A percentile compares a stretch with the other conserved stretches of the same genome.
Conservation (phyloP, 495 filamentous ascomycete genomes). For the Penicillium pulvis region DNA sequence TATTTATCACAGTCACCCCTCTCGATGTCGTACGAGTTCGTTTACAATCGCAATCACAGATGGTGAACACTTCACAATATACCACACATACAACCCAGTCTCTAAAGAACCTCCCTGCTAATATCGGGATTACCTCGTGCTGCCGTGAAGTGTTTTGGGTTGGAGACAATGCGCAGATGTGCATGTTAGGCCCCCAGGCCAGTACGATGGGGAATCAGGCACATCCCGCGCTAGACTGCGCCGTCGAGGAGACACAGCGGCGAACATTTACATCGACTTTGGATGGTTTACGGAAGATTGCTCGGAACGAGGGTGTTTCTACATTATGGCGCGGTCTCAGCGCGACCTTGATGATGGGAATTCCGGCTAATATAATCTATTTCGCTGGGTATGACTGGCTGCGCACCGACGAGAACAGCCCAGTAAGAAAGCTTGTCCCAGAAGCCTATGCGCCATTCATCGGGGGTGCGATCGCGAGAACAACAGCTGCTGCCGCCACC, state of each 20-base stretch:
- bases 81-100: conserved; percentile 53
- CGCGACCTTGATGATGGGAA: conserved; percentile 89
- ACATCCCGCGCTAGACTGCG: conserved; percentile 64
- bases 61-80: conserved; percentile 38
- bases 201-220: conserved; percentile 34
- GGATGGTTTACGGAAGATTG: conserved; percentile 92
- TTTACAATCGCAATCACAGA: conserved; percentile 77
- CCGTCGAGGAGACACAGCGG: conserved; percentile 81
- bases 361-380: conserved; percentile 97
- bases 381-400: conserved; percentile 98
- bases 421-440: conserved; percentile 59
- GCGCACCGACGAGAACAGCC: conserved; percentile 67
- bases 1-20: conserved; percentile 74
- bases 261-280: conserved; percentile 86
- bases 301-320: conserved; percentile 84
- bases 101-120: conserved; percentile 67
- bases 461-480: conserved; percentile 75
- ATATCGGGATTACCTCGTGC: conserved; percentile 91
- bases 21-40: conserved; percentile 96
- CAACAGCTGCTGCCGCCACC: conserved; percentile 78
- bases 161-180: conserved; percentile 80
- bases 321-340: conserved; percentile 93
- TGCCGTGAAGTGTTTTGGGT: conserved; percentile 98
- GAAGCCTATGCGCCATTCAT: conserved; percentile 75
- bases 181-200: conserved; percentile 61